Evolutionary conservation across 2,329 filamentous ascomycete species (phyloP).

Genomic region (Trichoderma sp.): DNA sequence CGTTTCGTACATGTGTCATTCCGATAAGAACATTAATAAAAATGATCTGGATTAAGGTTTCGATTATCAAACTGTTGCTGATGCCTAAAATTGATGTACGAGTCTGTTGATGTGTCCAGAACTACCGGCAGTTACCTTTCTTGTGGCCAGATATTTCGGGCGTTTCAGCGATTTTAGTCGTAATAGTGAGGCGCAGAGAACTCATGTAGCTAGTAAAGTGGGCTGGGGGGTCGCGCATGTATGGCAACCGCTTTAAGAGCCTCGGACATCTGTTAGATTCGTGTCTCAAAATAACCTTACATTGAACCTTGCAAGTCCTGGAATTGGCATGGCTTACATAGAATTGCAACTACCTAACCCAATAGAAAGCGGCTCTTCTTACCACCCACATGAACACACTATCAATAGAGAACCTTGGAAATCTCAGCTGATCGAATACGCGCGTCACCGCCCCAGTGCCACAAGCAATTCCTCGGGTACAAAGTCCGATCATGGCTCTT

Average conservation of each 20-base stretch:
- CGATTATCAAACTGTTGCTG: neutral
- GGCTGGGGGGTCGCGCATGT: neutral
- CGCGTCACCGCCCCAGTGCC: neutral
- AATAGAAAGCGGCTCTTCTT: neutral
- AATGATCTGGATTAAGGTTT: neutral
- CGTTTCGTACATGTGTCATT: neutral
- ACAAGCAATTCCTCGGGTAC: neutral
- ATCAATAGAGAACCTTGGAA: neutral
- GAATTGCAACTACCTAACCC: neutral
- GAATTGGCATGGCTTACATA: neutral
- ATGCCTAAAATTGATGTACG: neutral
- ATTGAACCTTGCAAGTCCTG: neutral
- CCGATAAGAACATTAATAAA: neutral
- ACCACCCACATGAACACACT: neutral
- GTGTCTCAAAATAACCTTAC: neutral
- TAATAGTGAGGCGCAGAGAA: neutral
- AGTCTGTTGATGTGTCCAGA: neutral
- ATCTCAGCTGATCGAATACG: neutral
- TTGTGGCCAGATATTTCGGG: neutral
- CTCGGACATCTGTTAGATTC: neutral
- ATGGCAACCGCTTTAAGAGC: neutral
- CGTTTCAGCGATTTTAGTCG: neutral
- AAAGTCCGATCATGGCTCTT: neutral
- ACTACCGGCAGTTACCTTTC: neutral
- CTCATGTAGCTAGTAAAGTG: neutral